These are phyloP conservation scores for Ascochyta fabae DNA, from an alignment of 2,329 filamentous ascomycete genomes.

Conservation along the genomic window DNA sequence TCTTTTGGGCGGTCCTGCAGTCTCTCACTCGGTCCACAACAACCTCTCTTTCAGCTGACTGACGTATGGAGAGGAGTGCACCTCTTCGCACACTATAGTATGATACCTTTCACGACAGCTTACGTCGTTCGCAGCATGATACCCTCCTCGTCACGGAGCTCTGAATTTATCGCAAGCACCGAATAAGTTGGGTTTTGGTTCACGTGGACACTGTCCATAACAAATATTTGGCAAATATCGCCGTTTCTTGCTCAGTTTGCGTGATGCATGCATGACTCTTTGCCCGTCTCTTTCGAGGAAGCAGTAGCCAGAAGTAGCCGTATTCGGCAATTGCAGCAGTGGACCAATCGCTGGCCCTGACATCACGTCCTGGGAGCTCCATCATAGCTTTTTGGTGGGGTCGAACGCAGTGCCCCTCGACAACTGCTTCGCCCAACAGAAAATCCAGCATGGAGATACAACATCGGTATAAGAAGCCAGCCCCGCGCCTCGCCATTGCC, in stretches of 20 bases:
- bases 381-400: slow-evolving; percentile 12
- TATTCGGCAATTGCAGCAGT: slow-evolving; percentile 12
- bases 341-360: slow-evolving; percentile 12
- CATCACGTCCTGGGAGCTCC: slow-evolving; percentile 10
- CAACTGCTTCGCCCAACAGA: slow-evolving; percentile 9
- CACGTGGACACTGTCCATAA: slow-evolving; percentile 4
- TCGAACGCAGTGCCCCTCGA: slow-evolving; percentile 5
- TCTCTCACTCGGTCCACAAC: slow-evolving; percentile 16
- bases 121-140: slow-evolving; percentile 42
- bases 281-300: not conserved
- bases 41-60: not conserved
- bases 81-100: slow-evolving; percentile 26
- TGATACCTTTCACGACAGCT: slow-evolving; percentile 38
- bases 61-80: not conserved
- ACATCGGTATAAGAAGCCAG: slow-evolving; percentile 2
- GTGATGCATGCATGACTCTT: slow-evolving; percentile 2
- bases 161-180: slow-evolving; percentile 22
- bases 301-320: slow-evolving; percentile 6
- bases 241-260: slow-evolving; percentile 4
- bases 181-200: slow-evolving; percentile 5
- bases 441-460: slow-evolving; percentile 1
- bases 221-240: slow-evolving; percentile 11
- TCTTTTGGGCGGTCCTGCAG: slow-evolving; percentile 13
- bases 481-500: not conserved
- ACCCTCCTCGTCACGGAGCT: slow-evolving; percentile 42